Base-by-base conservation (phyloP, 176 grass and related monocot species). In the Phragmites australis region DNA sequence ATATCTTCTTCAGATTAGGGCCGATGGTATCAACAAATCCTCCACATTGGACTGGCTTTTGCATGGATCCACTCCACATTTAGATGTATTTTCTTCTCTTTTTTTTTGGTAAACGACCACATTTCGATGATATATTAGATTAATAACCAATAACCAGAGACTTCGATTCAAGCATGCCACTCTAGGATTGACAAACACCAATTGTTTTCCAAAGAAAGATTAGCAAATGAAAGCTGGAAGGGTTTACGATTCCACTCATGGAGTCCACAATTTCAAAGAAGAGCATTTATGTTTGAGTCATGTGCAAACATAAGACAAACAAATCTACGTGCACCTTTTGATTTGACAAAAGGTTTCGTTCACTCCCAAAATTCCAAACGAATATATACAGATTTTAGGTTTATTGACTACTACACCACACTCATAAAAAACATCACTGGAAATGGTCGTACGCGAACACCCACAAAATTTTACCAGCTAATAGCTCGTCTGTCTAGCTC, bases 391-490 rank as follows among this genome's bases (percentile, higher is more conserved):
- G 37, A 76, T 53, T 31, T 62, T 68, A 62, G 25, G 50, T 74
- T 80, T 75, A 43, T 88, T 75, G 56, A 73, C 69, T 75, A 84
- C 26, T 81, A 84, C 53, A 70, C 53, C 23, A 79, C 34, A 75
- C 61, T 70, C 67, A 50, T 18, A 0, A 54, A 27, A 80, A 54
- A 16, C 25, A 30, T 52, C 48, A 15, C 22, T 57, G 14, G 8
- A 44, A 54, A 58, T 25, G 77, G 16, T 44, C 39, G 44, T 39
- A 76, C 54, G 59, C 16, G 13, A 88, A 60, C 43, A 63, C 47
- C 74, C 68, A 51, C 65, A 83, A 75, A 90, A 45, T 10, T 83
- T 70, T 65, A 72, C 41, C 34, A 80, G 62, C 13, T 65, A 7
- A 47, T 68, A 42, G 14, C 72, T 21, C 39, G 16, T 42, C 25